Base-by-base conservation (phyloP, 2,329 filamentous ascomycete genomes). In the Aspergillus phoenicis region DNA sequence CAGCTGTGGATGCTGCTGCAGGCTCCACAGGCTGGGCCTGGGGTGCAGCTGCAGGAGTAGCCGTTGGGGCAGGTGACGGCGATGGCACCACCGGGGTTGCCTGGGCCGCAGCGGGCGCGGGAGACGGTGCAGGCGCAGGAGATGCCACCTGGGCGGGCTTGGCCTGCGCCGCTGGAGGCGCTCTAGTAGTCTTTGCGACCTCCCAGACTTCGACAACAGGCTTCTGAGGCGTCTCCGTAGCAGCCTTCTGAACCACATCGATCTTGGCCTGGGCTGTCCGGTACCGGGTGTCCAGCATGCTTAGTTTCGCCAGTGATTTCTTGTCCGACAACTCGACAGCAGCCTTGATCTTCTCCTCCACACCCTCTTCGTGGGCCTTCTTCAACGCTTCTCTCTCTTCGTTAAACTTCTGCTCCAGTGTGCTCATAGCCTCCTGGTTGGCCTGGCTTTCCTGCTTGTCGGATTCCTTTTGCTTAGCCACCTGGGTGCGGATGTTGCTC, bases 171-270 rank as follows among this genome's bases (percentile, higher is more conserved):
- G 75, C 64, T 20, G 81, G 74, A 20, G 81, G 74, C 22, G 84
- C 81, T 72, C 86, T 89, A 10, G 87, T 84, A 57, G 78, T 81
- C 77, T 94, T 93, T 0, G 90, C 93, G 57, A 91, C 80, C 64
- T 89, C 87, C 91, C 91, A 97, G 0, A 97, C 93, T 75, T 97
- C 93, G 8, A 81, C 85, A 4, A 98, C 92, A 0, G 93, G 87
- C 72, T 87, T 88, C 69, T 94, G 84, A 0, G 94, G 94, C 0
- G 93, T 97, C 52, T 96, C 90, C n/a, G 83, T 84, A 0, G 90
- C 92, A 11, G 94, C 93, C 51, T 87, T 90, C 70, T 93, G 85
- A 3, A 98, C 90, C 1, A 95, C 86, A 1, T 85, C 84, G 33
- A 96, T 79, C 79, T 95, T 96, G 4, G 89, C 90, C 54, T 83